Evolutionary conservation across 495 filamentous ascomycete species (phyloP), one percentile per base, ranked within the genome.

Genomic region (Penicillium longicatenatum): DNA sequence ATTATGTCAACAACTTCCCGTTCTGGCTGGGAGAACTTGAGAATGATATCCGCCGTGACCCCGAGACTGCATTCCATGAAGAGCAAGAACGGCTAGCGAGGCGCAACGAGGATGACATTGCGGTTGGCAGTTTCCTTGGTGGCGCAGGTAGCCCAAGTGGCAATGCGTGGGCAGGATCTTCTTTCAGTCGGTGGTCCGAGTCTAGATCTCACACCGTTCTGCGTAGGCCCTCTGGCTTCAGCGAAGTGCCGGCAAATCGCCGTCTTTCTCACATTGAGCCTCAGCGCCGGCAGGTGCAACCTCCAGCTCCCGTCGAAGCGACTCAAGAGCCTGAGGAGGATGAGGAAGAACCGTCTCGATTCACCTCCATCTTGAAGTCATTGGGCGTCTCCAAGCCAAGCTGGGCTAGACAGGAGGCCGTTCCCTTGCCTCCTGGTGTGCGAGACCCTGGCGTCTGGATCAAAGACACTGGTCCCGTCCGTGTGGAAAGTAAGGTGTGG

Each of bases 401-500:
- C 22, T 84, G 81, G 52, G 75, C 79, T 3, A 83, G 82, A 50
- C 73, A 26, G 76, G 51, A 64, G 61, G 37, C 64, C 7, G 63
- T 72, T 24, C 62, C 71, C 20, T 76, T 98, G 22, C 94, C 94
- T 0, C 88, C 90, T 5, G 95, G 95, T 19, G 89, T 98, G n/a
- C 82, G 76, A 31, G 84, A 93, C 55, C 94, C 94, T 10, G 84
- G 82, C 1, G 79, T 81, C 45, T 91, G 93, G 84, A 88, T 98
- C 76, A 98, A 98, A 77, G 93, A 98, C 71, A 79, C 89, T 0
- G 93, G 93, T 0, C 91, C 92, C 1, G 80, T 98, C 33, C 84
- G 89, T 51, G 91, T 98, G 39, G 94, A 98, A 73, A 90, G 90
- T 41, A 98, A 98, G 73, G 93, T 98, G 6, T 98, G 94, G 93